Evolutionary conservation across 2,329 filamentous ascomycete genomes (phyloP), one percentile per base, ranked within the genome.

Genomic region (Sclerotinia minor): DNA sequence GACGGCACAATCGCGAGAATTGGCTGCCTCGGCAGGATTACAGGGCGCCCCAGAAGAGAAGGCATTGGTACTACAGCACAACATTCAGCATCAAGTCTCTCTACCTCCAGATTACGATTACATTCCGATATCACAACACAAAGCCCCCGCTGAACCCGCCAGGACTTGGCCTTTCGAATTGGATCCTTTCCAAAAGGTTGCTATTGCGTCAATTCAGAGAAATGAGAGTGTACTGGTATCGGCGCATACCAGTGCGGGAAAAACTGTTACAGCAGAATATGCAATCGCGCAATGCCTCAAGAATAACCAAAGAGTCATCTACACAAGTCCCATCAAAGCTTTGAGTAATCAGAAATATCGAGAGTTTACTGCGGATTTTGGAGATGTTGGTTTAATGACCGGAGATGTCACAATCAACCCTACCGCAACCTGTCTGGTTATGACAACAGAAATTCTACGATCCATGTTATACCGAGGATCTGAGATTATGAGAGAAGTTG

Each of bases 361-460:
- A 82, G 95, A 99, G 77, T 99, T 99, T 79, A 89, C 91, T 73
- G 92, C 91, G 53, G 92, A 97, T 69, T 99, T 99, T 81, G 94
- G 94, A 69, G 95, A 99, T 77, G 94, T 97, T 64, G 95, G 95
- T 68, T 84, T 99, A 70, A 98, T 99, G 94, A 99, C 95, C 6
- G 95, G 95, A 76, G 95, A 99, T 85, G 94, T 98, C 71, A 99
- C 95, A 32, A 99, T 99, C 80, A 99, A 99, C 79, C 96, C 96
- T 5, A 98, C 95, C 4, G 95, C 95, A 19, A 98, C 94, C 69
- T 99, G 95, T 78, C 83, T 99, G 68, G 95, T 99, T 76, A 99
- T 99, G 95, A 99, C 95, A 0, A 99, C 95, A 0, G 95, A 99
- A 82, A 99, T 99, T 92, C 80, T 99, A 77, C 90, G 95, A 60